Percentiles rank a stretch among this genome's conserved stretches.
These are phyloP conservation scores for Picea mariana DNA, from an alignment of 83 land plant species.

Conservation along the genomic window DNA sequence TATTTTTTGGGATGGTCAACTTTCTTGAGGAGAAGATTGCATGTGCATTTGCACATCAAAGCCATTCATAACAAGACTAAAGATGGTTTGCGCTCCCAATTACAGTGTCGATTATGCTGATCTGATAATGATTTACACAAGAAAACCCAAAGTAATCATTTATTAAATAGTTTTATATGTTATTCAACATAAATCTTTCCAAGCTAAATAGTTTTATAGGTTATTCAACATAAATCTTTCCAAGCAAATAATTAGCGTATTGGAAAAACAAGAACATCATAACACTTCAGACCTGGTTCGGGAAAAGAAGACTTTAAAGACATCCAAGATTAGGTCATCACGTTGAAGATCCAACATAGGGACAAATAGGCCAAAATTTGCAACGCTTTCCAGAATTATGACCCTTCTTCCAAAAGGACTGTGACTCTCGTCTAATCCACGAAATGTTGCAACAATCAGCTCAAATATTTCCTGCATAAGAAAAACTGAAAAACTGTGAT, in stretches of 20 bases:
- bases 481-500: not conserved
- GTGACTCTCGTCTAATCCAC: constrained; percentile 49
- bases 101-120: not conserved
- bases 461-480: constrained; percentile 68
- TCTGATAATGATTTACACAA: not conserved
- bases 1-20: not conserved
- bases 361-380: constrained; percentile 72
- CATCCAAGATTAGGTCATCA: constrained; percentile 69
- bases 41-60: not conserved
- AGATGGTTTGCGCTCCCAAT: not conserved
- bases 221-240: too few relatives aligned
- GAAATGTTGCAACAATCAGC: constrained; percentile 65
- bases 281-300: constrained; percentile 53
- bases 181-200: too few relatives aligned
- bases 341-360: constrained; percentile 84
- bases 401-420: constrained; percentile 69
- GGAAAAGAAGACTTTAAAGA: constrained; percentile 51
- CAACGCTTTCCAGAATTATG: constrained; percentile 67
- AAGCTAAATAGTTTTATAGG: too few relatives aligned
- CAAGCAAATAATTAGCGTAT: not conserved
- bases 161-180: too few relatives aligned
- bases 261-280: not conserved
- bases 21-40: not conserved
- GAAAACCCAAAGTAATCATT: not conserved
- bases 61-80: not conserved